Base-by-base conservation (phyloP, 1,284 basidiomycete genomes). In the Ceratobasidium sp. region DNA sequence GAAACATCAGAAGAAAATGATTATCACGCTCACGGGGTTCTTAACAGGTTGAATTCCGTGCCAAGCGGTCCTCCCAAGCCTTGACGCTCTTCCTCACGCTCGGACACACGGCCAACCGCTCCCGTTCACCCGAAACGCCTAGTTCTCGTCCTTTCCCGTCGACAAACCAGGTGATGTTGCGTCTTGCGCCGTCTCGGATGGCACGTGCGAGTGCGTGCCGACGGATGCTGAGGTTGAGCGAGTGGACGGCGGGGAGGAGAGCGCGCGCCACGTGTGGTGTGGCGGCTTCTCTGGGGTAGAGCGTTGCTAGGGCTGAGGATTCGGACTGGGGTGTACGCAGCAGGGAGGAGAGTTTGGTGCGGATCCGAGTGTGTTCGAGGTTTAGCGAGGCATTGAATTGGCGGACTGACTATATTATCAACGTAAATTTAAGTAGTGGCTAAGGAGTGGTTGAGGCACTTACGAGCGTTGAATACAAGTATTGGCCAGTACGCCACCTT, bases 21-120 rank as follows among this genome's bases (percentile, higher is more conserved):
- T n/a, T n/a, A n/a, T n/a, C n/a, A n/a, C n/a, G n/a, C n/a, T n/a
- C n/a, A n/a, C n/a, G n/a, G n/a, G n/a, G n/a, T n/a, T n/a, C n/a
- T n/a, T n/a, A n/a, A n/a, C n/a, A n/a, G n/a, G n/a, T n/a, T n/a
- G n/a, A n/a, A n/a, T 47, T 47, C 7, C 22, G 45, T 8, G 45
- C 38, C 27, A 65, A 47, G 20, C 47, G 40, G 22, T 42, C 47
- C 35, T 65, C 60, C 60, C 60, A 65, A 52, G 49, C 60, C 49
- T 34, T 52, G n/a, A 65, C 35, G 27, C 49, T 65, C 60, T 65
- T 65, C 60, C 47, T 52, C 60, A 65, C 60, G 25, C 60, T 65
- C 35, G 60, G 60, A 50, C 60, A 65, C 22, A 65, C 60, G 2
- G 60, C 60, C 49, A 65, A 34, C 47, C 60, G 15, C 34, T 47